Percentiles rank a stretch among this genome's conserved stretches.
Evolutionary conservation across 1,139 yeast genomes (phyloP).

Genomic region (Magnusiomyces suaveolens): DNA sequence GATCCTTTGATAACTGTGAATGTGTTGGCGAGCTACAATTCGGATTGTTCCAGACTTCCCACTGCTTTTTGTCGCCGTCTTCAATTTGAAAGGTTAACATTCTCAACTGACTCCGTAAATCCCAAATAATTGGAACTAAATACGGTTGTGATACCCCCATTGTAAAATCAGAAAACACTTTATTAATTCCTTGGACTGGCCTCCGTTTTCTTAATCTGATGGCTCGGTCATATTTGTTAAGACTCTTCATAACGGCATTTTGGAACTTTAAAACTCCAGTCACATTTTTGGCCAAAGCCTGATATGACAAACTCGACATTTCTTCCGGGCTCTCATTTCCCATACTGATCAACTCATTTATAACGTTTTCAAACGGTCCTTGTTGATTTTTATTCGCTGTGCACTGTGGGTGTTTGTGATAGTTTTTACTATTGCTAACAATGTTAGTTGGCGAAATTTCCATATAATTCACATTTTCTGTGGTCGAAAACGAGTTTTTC

Average conservation of each 20-base stretch:
- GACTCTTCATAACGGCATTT: slow-evolving; percentile 2
- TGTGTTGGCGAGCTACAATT: slow-evolving; percentile 22
- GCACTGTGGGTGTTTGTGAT: too few species aligned
- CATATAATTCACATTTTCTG: too few species aligned
- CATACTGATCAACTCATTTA: background rate
- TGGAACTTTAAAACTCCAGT: slow-evolving; percentile 8
- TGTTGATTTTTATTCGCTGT: too few species aligned
- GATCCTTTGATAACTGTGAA: slow-evolving; percentile 24
- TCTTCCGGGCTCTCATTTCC: background rate
- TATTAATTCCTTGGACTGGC: background rate
- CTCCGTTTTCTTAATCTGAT: background rate
- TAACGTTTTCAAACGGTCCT: background rate
- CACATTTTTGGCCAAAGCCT: slow-evolving; percentile 8
- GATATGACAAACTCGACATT: background rate
- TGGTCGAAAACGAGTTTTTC: background rate
- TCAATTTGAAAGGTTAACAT: slow-evolving; percentile 15
- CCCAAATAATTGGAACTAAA: slow-evolving; percentile 20
- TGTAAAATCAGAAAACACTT: slow-evolving; percentile 18
- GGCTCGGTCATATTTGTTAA: background rate
- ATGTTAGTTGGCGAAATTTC: too few species aligned
- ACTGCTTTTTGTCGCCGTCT: slow-evolving; percentile 23
- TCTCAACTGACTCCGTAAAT: slow-evolving; percentile 15
- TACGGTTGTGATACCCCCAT: slow-evolving; percentile 23
- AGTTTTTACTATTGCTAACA: too few species aligned
- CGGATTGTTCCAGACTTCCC: slow-evolving; percentile 22